Conservation (phyloP, 768 basidiomycete genomes). For the Dendrothele bispora region DNA sequence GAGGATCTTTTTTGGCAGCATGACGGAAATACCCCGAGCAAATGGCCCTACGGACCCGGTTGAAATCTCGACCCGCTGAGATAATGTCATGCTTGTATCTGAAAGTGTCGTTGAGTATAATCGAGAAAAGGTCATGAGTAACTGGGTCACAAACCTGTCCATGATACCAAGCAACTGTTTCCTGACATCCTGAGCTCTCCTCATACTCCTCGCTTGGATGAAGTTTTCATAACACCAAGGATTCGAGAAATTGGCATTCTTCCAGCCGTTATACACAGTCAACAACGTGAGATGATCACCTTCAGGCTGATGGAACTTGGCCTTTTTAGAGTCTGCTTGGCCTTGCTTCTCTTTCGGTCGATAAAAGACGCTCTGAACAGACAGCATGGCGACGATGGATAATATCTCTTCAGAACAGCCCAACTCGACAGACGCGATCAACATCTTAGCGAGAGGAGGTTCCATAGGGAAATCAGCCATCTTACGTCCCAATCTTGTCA, state of each 20-base stretch:
- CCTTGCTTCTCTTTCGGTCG: constrained; percentile 99
- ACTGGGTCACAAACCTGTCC: constrained; percentile 70
- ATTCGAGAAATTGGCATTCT: constrained; percentile 92
- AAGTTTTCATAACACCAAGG: constrained; percentile 99
- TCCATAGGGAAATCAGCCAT: constrained; percentile 99
- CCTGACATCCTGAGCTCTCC: constrained; percentile 94
- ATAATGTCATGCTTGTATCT: constrained; percentile 97
- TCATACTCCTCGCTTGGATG: constrained; percentile 96
- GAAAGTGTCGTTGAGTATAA: constrained; percentile 3
- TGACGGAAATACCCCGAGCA: constrained; percentile 98
- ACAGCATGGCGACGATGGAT: constrained; percentile 96
- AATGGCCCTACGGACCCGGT: constrained; percentile 90
- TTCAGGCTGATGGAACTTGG: constrained; percentile 99
- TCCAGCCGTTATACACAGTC: constrained; percentile 99
- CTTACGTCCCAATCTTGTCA: constrained; percentile 93
- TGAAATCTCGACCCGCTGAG: constrained; percentile 91
- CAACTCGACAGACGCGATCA: constrained; percentile 95
- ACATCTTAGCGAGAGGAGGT: constrained; percentile 93
- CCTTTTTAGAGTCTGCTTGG: constrained; percentile 99
- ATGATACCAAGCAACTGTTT: constrained; percentile 98
- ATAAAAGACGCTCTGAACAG: constrained; percentile 95
- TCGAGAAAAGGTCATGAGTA: neutral
- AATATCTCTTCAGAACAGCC: constrained; percentile 98
- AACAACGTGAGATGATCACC: constrained; percentile 91
- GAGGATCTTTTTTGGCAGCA: constrained; percentile 97